A percentile compares a stretch with the other conserved stretches of the same genome.
phyloP scores from a whole-genome alignment of 441 rosid genomes.

The Rhodomyrtus psidioides region DNA sequence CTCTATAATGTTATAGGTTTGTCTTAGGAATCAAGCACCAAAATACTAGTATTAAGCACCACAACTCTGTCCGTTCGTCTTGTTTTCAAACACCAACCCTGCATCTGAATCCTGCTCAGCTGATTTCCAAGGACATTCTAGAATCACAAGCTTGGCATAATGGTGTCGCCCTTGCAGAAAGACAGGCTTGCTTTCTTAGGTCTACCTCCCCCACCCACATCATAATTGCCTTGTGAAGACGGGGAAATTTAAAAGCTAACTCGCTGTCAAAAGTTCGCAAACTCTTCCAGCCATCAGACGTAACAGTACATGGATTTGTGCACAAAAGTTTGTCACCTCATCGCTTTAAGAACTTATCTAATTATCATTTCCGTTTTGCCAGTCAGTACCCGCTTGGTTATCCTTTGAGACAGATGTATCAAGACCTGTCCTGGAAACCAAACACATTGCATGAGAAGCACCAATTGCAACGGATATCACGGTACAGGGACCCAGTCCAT shows the following conservation, averaged over 20 bases:
- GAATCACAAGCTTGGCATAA: not conserved
- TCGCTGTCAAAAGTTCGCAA: not conserved
- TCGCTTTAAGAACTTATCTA: not conserved
- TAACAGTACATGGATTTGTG: not conserved
- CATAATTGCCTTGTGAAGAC: not conserved
- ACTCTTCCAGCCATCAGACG: not conserved
- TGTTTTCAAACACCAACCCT: not conserved
- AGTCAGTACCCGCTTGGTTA: not conserved
- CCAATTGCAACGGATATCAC: constrained; percentile 70
- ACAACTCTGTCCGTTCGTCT: not conserved
- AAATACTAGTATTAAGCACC: not conserved
- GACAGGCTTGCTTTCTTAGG: not conserved
- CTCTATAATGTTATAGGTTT: not conserved
- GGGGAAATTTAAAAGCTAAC: not conserved
- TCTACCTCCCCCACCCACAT: not conserved
- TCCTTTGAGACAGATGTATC: not conserved
- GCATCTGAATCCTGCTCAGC: not conserved
- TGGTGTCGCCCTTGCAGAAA: not conserved
- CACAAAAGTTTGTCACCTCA: not conserved
- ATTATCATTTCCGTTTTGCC: not conserved
- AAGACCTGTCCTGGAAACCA: constrained; percentile 47
- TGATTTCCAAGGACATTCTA: not conserved
- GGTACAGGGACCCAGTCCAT: constrained; percentile 35
- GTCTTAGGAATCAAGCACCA: not conserved
- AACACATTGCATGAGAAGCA: constrained; percentile 84